Conservation (phyloP, 78 protist species). For the slime mould (Dictyostelium discoideum) region DNA sequence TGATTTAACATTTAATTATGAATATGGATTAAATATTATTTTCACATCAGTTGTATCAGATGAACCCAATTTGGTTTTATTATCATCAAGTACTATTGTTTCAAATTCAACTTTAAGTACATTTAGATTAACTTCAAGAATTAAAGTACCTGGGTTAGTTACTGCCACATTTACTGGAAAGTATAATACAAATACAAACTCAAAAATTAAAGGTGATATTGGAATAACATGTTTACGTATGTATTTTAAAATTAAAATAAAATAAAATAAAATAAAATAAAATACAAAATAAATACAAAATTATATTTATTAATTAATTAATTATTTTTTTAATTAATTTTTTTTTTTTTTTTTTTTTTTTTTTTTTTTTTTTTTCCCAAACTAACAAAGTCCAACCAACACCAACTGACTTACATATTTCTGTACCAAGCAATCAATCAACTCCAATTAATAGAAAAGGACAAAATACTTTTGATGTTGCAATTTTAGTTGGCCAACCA, state of each 20-base stretch:
- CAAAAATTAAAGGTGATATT: not conserved
- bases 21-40: not conserved
- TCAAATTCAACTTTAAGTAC: not conserved
- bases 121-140: not conserved
- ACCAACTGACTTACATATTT: not conserved
- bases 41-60: not conserved
- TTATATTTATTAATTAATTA: not conserved
- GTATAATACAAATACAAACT: not conserved
- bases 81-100: not conserved
- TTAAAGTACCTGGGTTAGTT: not conserved
- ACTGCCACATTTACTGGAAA: not conserved
- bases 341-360: not conserved
- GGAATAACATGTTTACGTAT: not conserved
- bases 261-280: too few relatives aligned
- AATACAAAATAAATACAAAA: too few relatives aligned
- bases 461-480: not conserved
- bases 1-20: not conserved
- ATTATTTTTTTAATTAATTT: not conserved
- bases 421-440: not conserved
- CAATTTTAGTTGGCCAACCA: not conserved
- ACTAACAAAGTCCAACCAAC: not conserved
- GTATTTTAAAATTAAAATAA: not conserved
- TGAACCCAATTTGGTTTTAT: not conserved
- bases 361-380: not conserved
- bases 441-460: not conserved